Evolutionary conservation across 2,329 filamentous ascomycete species (phyloP).

Genomic region (Neofusicoccum sp.): DNA sequence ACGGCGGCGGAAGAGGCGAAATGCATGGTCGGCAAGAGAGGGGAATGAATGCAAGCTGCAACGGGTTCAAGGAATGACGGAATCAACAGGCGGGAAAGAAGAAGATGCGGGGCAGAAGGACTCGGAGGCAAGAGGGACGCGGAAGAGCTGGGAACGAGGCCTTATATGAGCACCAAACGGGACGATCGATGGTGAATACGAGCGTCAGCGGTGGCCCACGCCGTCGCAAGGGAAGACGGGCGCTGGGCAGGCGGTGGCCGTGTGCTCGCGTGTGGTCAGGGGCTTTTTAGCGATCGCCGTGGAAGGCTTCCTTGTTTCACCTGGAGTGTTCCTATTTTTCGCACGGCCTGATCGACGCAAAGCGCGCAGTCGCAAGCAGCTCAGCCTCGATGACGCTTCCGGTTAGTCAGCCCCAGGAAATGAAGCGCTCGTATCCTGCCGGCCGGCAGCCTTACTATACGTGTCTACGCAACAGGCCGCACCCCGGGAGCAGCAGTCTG

Average conservation of each 20-base stretch:
- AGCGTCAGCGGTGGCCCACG: conserved; percentile 5
- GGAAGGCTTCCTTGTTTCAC: background rate
- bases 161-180: conserved; percentile 2
- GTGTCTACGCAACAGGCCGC: background rate
- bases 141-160: background rate
- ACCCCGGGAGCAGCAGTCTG: too few relatives aligned
- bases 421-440: background rate
- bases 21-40: background rate
- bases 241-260: background rate
- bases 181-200: background rate
- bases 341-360: background rate
- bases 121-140: background rate
- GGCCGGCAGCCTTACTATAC: background rate
- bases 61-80: background rate
- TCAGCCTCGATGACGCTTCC: background rate
- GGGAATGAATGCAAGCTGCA: background rate
- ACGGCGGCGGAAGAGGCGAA: background rate
- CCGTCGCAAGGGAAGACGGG: conserved; percentile 7
- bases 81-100: background rate
- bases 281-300: background rate
- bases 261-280: conserved; percentile 6
- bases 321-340: conserved; percentile 2
- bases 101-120: conserved; percentile 1
- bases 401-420: background rate
- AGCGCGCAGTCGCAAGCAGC: background rate